Evolutionary conservation across 495 filamentous ascomycete genomes (phyloP).

Genomic region (Bathelium albidoporum): DNA sequence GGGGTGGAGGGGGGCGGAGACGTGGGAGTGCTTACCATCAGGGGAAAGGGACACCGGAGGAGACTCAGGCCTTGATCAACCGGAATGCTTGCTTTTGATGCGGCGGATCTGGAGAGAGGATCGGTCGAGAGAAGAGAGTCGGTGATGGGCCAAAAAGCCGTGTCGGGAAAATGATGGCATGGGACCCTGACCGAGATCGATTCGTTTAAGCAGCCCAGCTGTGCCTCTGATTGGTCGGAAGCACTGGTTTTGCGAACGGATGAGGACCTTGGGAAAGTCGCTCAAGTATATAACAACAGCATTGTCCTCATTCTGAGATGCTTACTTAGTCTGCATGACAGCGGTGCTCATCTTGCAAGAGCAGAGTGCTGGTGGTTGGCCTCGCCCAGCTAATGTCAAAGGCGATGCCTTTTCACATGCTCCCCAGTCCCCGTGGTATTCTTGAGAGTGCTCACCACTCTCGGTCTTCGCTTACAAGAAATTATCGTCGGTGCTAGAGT

Average conservation of each 20-base stretch:
- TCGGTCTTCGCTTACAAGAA: not conserved
- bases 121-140: not conserved
- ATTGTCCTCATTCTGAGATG: not conserved
- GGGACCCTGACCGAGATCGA: not conserved
- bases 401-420: not conserved
- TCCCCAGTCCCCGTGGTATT: not conserved
- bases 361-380: no score
- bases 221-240: not conserved
- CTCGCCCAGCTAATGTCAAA: not conserved
- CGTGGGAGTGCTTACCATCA: not conserved
- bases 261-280: not conserved
- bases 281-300: not conserved
- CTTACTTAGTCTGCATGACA: not conserved
- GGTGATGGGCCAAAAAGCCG: not conserved
- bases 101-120: no score
- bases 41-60: not conserved
- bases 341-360: not conserved
- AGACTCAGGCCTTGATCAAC: not conserved
- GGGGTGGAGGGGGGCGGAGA: not conserved
- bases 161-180: not conserved
- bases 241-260: not conserved
- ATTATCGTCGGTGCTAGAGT: not conserved
- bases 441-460: not conserved
- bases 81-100: not conserved
- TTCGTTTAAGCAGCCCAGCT: not conserved